These are phyloP conservation scores for Sclerospora graminicola DNA, from an alignment of 352 stramenopile genomes.

Conservation along the genomic window DNA sequence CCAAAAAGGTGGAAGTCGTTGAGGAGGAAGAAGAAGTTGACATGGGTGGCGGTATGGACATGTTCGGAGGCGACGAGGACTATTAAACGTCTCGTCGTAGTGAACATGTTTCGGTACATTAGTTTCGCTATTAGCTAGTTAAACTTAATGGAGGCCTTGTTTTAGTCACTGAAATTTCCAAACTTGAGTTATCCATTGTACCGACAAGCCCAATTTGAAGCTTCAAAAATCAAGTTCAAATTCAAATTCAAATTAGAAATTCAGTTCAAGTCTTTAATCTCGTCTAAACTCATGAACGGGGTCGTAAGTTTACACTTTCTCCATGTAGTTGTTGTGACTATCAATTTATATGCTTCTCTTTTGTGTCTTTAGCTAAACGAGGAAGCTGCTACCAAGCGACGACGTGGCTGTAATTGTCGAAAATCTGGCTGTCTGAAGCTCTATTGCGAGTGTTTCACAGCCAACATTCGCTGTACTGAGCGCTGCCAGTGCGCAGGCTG, in stretches of 20 bases:
- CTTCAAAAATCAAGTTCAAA: slow-evolving; percentile 21
- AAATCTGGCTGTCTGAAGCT: slow-evolving; percentile 95
- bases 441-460: slow-evolving; percentile 77
- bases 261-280: slow-evolving; percentile 13
- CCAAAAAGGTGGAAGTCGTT: slow-evolving; percentile 47
- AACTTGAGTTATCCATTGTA: too few species aligned
- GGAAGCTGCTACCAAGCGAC: slow-evolving; percentile 5
- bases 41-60: slow-evolving; percentile 82
- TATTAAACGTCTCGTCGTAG: slow-evolving; percentile 34
- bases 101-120: neutral
- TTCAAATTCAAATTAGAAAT: slow-evolving; percentile 28
- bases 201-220: neutral
- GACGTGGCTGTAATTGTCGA: slow-evolving; percentile 90
- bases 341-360: slow-evolving; percentile 9
- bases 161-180: too few species aligned
- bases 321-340: neutral
- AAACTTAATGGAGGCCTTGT: too few species aligned
- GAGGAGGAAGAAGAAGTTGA: slow-evolving; percentile 79
- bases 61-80: slow-evolving; percentile 65
- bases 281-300: slow-evolving; percentile 9
- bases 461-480: slow-evolving; percentile 37
- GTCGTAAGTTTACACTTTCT: slow-evolving; percentile 3
- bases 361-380: slow-evolving; percentile 2
- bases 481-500: slow-evolving; percentile 68
- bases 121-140: neutral